Evolutionary conservation across 2,329 filamentous ascomycete genomes (phyloP).

Genomic region (Beauveria caledonica): DNA sequence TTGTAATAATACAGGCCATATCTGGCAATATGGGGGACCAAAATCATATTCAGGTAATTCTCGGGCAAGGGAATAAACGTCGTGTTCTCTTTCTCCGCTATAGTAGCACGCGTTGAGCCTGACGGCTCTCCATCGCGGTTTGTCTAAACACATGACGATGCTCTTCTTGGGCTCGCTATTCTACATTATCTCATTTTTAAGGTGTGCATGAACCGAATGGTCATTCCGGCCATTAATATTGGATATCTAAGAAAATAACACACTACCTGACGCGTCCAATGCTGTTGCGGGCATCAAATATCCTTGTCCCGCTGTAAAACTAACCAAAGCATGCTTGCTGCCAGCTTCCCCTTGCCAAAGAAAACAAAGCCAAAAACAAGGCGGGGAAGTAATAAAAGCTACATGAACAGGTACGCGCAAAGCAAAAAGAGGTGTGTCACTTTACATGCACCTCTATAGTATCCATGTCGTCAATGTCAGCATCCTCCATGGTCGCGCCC

Average conservation of each 20-base stretch:
- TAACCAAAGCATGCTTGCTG: not conserved
- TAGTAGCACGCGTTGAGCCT: not conserved
- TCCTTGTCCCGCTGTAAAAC: not conserved
- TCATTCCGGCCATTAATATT: not conserved
- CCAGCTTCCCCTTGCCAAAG: not conserved
- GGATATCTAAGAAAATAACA: not conserved
- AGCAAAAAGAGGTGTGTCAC: not conserved
- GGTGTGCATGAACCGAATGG: not conserved
- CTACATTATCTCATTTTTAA: not conserved
- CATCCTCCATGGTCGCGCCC: slow-evolving; percentile 50
- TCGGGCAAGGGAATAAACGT: no score
- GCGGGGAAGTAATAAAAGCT: not conserved
- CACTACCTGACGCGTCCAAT: not conserved
- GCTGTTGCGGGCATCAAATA: not conserved
- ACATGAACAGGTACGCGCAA: not conserved
- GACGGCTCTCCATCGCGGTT: not conserved
- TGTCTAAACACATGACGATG: not conserved
- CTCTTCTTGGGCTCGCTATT: no score
- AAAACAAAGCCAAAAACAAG: not conserved
- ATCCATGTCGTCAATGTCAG: slow-evolving; percentile 69
- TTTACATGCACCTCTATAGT: slow-evolving; percentile 64
- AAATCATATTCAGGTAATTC: no score
- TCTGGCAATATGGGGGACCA: no score
- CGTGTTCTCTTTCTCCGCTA: no score
- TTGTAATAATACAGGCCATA: no score